Percentiles rank a stretch among this genome's conserved stretches.
Conservation (phyloP, 2,329 filamentous ascomycete species). For the Grosmannia penicillata region DNA sequence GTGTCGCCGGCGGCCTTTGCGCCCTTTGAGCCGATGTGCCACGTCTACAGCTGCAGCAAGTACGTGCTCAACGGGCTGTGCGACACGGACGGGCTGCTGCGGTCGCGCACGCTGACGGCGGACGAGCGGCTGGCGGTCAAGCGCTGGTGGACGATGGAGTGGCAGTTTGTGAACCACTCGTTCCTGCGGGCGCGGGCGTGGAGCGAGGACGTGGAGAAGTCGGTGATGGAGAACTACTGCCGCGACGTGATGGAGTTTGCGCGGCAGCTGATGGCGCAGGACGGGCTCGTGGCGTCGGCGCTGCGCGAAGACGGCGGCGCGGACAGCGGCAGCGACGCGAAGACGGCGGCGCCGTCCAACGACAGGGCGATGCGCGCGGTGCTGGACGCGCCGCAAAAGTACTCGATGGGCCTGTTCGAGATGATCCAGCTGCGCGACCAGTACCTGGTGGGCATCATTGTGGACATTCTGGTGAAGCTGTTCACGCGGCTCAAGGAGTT, state of each 20-base stretch:
- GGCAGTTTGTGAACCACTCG: slow-evolving; percentile 66
- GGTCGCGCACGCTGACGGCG: slow-evolving; percentile 38
- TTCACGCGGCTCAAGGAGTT: slow-evolving; percentile 68
- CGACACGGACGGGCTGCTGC: slow-evolving; percentile 40
- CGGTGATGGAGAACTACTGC: slow-evolving; percentile 79
- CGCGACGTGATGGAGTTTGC: slow-evolving; percentile 92
- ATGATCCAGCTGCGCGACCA: slow-evolving; percentile 85
- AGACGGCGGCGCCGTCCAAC: slow-evolving; percentile 9
- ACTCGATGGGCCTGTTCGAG: slow-evolving; percentile 58
- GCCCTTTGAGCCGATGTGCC: slow-evolving; percentile 43
- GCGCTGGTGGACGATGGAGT: slow-evolving; percentile 72
- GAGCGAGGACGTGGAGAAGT: slow-evolving; percentile 56
- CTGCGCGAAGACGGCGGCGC: slow-evolving; percentile 20
- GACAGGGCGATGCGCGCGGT: slow-evolving; percentile 26
- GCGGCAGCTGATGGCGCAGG: slow-evolving; percentile 70
- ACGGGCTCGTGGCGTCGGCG: slow-evolving; percentile 66
- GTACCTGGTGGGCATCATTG: slow-evolving; percentile 70
- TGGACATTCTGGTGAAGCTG: slow-evolving; percentile 72
- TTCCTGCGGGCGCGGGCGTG: slow-evolving; percentile 75
- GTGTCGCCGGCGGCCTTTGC: slow-evolving; percentile 15
- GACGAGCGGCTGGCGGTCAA: slow-evolving; percentile 53
- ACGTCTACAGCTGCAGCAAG: slow-evolving; percentile 40
- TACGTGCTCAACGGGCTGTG: slow-evolving; percentile 42
- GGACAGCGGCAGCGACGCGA: neutral
- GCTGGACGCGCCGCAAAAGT: slow-evolving; percentile 46